Conservation (phyloP, 1,284 basidiomycete genomes). For the Boletus mariae region DNA sequence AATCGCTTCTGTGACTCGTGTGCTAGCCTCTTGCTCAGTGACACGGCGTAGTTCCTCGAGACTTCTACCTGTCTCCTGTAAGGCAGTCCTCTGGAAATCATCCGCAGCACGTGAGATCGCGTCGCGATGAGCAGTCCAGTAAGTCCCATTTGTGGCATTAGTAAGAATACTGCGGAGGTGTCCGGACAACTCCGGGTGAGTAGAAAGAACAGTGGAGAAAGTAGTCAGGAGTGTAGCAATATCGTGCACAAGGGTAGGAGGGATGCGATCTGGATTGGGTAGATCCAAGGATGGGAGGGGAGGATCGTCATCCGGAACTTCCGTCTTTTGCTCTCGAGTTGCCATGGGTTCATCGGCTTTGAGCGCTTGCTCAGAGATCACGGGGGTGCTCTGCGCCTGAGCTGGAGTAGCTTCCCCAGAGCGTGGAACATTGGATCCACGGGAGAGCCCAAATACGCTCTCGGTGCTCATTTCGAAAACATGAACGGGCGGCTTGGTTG, state of each 20-base stretch:
- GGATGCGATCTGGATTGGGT: slow-evolving; percentile 26
- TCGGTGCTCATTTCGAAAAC: slow-evolving; percentile 43
- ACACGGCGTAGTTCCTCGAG: slow-evolving; percentile 44
- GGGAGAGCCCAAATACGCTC: slow-evolving; percentile 30
- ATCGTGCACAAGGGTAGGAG: slow-evolving; percentile 57
- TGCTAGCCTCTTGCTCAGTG: slow-evolving; percentile 61
- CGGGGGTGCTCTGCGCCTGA: slow-evolving; percentile 34
- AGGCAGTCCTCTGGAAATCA: slow-evolving; percentile 43
- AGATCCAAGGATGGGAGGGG: slow-evolving; percentile 51
- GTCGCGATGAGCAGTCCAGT: slow-evolving; percentile 62
- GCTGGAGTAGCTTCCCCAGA: slow-evolving; percentile 29
- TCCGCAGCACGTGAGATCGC: slow-evolving; percentile 53
- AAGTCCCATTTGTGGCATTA: slow-evolving; percentile 59
- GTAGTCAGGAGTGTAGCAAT: slow-evolving; percentile 56
- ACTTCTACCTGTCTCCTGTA: slow-evolving; percentile 39
- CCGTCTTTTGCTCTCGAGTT: slow-evolving; percentile 15
- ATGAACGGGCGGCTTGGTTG: slow-evolving; percentile 59
- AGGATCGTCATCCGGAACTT: slow-evolving; percentile 41
- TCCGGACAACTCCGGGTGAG: slow-evolving; percentile 69
- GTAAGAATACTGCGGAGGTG: slow-evolving; percentile 57
- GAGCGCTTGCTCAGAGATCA: slow-evolving; percentile 25
- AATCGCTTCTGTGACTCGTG: slow-evolving; percentile 60
- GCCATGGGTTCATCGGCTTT: slow-evolving; percentile 11
- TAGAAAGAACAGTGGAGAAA: slow-evolving; percentile 48
- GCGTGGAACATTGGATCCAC: slow-evolving; percentile 14